Conservation (phyloP, 495 filamentous ascomycete species). For the Hypoxylon perforatum region DNA sequence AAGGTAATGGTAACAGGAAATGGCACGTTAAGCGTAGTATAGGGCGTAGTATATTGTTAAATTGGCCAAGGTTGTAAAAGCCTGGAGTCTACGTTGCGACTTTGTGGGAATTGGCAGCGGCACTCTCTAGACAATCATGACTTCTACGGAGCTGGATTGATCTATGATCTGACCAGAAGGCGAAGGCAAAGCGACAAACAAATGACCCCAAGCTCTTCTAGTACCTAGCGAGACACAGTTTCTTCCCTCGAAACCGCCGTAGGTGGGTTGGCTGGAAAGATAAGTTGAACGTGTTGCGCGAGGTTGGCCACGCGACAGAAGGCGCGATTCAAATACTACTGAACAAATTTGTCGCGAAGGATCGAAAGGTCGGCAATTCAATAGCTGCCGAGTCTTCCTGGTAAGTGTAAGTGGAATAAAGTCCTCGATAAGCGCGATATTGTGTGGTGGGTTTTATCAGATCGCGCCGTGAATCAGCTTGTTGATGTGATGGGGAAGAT, state of each 20-base stretch:
- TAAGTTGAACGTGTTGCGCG: neutral
- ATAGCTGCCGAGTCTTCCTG: neutral
- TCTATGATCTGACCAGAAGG: constrained; percentile 38
- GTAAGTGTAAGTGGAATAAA: too few species aligned
- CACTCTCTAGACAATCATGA: constrained; percentile 47
- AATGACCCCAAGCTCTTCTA: constrained; percentile 38
- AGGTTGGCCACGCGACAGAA: constrained; percentile 6
- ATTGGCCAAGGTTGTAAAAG: constrained; percentile 18
- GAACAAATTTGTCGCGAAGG: constrained; percentile 6
- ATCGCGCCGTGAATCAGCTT: neutral
- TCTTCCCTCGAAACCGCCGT: constrained; percentile 1
- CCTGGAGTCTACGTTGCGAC: constrained; percentile 34
- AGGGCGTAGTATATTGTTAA: constrained; percentile 8
- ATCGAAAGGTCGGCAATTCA: constrained; percentile 7
- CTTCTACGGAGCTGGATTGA: constrained; percentile 47
- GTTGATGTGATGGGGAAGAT: neutral
- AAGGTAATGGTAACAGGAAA: neutral
- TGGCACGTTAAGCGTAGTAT: constrained; percentile 6
- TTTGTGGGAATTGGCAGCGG: constrained; percentile 33
- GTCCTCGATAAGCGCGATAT: too few species aligned
- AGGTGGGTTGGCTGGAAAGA: too few species aligned
- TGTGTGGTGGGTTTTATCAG: too few species aligned
- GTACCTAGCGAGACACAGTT: constrained; percentile 37
- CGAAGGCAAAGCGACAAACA: constrained; percentile 35
- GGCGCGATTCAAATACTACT: neutral